Percentiles rank a stretch among this genome's conserved stretches.
Conservation (phyloP, 2,329 filamentous ascomycete species). For the Allantophomopsis lycopodina region DNA sequence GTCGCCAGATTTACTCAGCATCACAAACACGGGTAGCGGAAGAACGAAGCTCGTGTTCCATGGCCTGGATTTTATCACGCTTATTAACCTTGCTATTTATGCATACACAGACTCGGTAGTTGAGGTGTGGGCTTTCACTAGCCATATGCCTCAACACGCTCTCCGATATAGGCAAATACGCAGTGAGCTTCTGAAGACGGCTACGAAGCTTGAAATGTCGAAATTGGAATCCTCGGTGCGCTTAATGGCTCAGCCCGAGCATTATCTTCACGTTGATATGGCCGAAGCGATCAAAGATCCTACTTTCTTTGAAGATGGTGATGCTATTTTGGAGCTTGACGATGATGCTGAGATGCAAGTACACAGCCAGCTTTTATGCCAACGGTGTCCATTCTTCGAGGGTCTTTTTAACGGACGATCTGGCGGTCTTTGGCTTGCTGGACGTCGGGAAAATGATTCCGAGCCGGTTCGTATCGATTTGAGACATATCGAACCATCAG, state of each 20-base stretch:
- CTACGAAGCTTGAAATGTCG: conserved; percentile 53
- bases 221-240: conserved; percentile 67
- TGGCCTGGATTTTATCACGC: conserved; percentile 60
- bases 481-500: conserved; percentile 58
- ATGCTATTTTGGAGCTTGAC: conserved; percentile 61
- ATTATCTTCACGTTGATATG: conserved; percentile 56
- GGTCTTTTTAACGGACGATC: conserved; percentile 84
- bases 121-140: conserved; percentile 76
- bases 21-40: conserved; percentile 35
- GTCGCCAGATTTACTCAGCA: conserved; percentile 43
- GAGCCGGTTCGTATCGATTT: conserved; percentile 61
- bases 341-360: conserved; percentile 57
- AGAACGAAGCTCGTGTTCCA: conserved; percentile 50
- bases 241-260: conserved; percentile 53
- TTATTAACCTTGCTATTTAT: conserved; percentile 71
- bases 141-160: conserved; percentile 44
- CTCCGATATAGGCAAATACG: conserved; percentile 69
- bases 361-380: conserved; percentile 69
- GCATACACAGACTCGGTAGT: conserved; percentile 68
- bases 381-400: conserved; percentile 84
- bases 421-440: conserved; percentile 68
- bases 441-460: conserved; percentile 39
- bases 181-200: conserved; percentile 77
- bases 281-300: conserved; percentile 52
- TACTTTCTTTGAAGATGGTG: conserved; percentile 64